These are phyloP conservation scores for Babesia ovis DNA, from an alignment of 169 alveolate species.

Conservation along the genomic window DNA sequence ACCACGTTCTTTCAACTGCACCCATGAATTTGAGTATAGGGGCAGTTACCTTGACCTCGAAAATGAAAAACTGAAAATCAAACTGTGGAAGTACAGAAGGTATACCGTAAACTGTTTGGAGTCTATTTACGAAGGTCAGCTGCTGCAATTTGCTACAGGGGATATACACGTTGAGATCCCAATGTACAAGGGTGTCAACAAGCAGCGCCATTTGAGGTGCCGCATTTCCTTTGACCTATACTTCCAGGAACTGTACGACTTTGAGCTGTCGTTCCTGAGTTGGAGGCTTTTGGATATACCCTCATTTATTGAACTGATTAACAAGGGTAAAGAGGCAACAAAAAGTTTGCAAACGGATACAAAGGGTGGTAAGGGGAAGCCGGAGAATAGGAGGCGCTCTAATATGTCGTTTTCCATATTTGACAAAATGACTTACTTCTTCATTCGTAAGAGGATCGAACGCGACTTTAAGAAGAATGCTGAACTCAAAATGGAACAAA, in stretches of 20 bases:
- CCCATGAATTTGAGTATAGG: constrained; percentile 79
- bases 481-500: neutral
- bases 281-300: constrained; percentile 66
- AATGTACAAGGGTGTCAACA: constrained; percentile 69
- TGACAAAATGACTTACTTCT: constrained; percentile 28
- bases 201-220: constrained; percentile 67
- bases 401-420: constrained; percentile 33
- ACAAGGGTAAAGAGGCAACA: constrained; percentile 25
- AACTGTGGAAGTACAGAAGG: constrained; percentile 80
- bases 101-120: constrained; percentile 78
- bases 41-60: constrained; percentile 84
- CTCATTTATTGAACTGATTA: constrained; percentile 53
- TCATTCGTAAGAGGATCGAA: constrained; percentile 26
- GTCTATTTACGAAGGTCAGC: constrained; percentile 77
- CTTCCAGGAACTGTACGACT: constrained; percentile 78
- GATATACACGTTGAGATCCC: constrained; percentile 71
- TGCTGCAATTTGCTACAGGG: constrained; percentile 73
- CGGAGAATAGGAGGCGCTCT: neutral
- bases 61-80: constrained; percentile 77
- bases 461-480: constrained; percentile 11
- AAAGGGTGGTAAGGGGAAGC: constrained; percentile 7
- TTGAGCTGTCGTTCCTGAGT: constrained; percentile 71
- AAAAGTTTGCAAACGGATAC: neutral
- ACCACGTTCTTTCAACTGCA: constrained; percentile 74
- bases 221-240: constrained; percentile 70